phyloP scores from a whole-genome alignment of 202 grass and related monocot genomes.

The Zizania palustris region DNA sequence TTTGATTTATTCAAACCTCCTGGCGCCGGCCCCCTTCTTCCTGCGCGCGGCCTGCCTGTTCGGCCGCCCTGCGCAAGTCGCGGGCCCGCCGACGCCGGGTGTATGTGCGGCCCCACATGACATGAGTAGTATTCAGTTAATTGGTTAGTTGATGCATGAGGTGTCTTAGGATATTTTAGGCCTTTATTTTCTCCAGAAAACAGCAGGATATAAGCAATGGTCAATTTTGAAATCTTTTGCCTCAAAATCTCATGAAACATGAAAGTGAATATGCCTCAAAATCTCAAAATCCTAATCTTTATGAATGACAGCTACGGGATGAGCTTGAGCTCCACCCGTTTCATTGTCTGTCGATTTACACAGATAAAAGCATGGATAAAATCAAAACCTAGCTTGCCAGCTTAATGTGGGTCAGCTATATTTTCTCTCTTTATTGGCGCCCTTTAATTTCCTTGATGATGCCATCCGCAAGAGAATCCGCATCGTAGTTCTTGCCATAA shows the following conservation, averaged over 20 bases:
- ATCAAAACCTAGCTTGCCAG: background rate
- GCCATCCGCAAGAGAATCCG: conserved; percentile 62
- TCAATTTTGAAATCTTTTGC: too few relatives aligned
- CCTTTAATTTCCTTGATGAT: conserved; percentile 67
- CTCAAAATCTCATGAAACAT: conserved; percentile 8
- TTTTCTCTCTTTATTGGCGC: conserved; percentile 32
- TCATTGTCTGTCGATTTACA: background rate
- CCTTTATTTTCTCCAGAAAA: too few relatives aligned
- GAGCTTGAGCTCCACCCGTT: background rate
- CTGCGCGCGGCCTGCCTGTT: too few relatives aligned
- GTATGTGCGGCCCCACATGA: too few relatives aligned
- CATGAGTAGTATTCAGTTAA: too few relatives aligned
- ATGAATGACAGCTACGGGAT: background rate
- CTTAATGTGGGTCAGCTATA: background rate
- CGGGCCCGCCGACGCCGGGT: too few relatives aligned
- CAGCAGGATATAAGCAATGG: too few relatives aligned
- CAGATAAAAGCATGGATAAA: background rate
- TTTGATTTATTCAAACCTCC: too few relatives aligned
- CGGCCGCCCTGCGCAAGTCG: too few relatives aligned
- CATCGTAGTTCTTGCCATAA: conserved; percentile 80
- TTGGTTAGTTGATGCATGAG: too few relatives aligned
- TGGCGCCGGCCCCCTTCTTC: too few relatives aligned
- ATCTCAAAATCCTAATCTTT: background rate
- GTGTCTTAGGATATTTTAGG: too few relatives aligned
- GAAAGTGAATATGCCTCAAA: background rate